Conservation (phyloP, 305 asterid genomes). For the Fraxinus velutina region DNA sequence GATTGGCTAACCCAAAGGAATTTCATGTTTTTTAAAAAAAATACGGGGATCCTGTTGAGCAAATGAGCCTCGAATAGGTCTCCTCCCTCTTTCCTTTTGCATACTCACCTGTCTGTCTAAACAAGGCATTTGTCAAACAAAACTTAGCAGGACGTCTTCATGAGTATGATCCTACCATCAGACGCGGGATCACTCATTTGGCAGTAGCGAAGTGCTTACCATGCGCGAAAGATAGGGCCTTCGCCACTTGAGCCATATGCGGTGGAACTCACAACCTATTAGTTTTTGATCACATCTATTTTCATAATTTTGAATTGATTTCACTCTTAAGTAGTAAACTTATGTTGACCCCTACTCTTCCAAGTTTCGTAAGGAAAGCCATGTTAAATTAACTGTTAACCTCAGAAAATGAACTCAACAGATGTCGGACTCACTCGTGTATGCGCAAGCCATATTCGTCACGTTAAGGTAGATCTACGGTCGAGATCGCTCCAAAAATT, state of each 20-base stretch:
- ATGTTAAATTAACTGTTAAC: not conserved
- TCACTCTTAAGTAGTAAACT: not conserved
- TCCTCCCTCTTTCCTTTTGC: not conserved
- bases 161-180: not conserved
- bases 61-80: not conserved
- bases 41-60: not conserved
- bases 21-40: too few relatives aligned
- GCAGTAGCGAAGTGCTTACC: not conserved
- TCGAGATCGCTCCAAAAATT: too few relatives aligned
- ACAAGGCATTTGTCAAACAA: not conserved
- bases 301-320: not conserved
- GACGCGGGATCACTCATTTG: not conserved
- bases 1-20: not conserved
- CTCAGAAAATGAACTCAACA: too few relatives aligned
- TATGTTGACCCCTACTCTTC: not conserved
- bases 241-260: not conserved
- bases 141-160: not conserved
- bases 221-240: not conserved
- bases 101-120: not conserved
- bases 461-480: too few relatives aligned
- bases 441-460: too few relatives aligned
- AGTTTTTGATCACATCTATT: not conserved
- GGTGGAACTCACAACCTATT: not conserved
- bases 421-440: too few relatives aligned
- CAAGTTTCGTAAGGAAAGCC: not conserved